Base-by-base conservation (phyloP, 768 basidiomycete species). In the Filobasidium wieringae region DNA sequence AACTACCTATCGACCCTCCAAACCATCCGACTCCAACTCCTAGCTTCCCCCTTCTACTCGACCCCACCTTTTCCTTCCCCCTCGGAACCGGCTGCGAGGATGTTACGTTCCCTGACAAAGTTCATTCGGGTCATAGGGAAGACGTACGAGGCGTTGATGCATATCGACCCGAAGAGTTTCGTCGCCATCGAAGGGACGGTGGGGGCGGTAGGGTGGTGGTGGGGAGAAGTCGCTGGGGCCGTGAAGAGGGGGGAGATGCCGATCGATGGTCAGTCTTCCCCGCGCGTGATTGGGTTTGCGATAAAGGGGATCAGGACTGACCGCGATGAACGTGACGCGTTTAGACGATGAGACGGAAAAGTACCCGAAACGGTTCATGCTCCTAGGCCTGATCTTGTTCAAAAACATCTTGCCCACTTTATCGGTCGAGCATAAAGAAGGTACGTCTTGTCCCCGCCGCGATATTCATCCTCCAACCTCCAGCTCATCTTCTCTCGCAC, bases 371-470 rank as follows among this genome's bases (percentile, higher is more conserved):
- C 60, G 70, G 3, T 71, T 73, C 59, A 53, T 73, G 39, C 61
- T 73, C 8, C 62, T 73, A 0, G 72, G 72, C 8, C 57, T 73
- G 55, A 64, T 71, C 1, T 54, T 73, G 4, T 71, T 73, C 69
- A 73, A 73, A 53, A 70, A 73, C 45, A 64, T 73, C n/a, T 32
- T 73, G 17, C 70, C 70, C 7, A 68, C 70, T 5, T 55, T 73
- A 7, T 62, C 70, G 0, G 45, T 55, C 26, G 66, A 70, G 33
- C 72, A 70, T 52, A 60, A 61, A 24, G 62, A 68, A 29, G 63
- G 72, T 73, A 40, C 61, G 68, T 65, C 30, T n/a, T n/a, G n/a
- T n/a, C 22, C 5, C 14, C 7, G 7, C 9, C 17, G 30, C 33
- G 36, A 37, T 36, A 49, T 2, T 34, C 32, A 36, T 34, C n/a